Evolutionary conservation across 2,329 filamentous ascomycete genomes (phyloP).

Genomic region (Fusarium floridanum): DNA sequence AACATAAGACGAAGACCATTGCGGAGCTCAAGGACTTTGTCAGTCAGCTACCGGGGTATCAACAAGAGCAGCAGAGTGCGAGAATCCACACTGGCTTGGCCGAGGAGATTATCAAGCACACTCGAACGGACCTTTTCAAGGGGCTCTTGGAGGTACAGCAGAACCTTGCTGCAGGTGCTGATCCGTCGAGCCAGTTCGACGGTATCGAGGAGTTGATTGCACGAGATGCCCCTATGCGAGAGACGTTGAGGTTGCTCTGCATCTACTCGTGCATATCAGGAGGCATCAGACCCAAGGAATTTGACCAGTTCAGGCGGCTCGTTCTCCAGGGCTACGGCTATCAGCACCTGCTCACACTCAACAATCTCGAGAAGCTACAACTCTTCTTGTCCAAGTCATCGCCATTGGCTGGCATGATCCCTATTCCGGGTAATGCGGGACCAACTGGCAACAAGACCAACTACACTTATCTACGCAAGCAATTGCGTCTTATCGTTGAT

Average conservation of each 20-base stretch:
- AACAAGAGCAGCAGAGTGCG: conserved; percentile 93
- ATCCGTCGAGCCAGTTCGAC: conserved; percentile 90
- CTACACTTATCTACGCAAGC: conserved; percentile 88
- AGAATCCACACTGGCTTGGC: conserved; percentile 92
- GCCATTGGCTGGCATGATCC: conserved; percentile 84
- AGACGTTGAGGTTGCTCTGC: conserved; percentile 86
- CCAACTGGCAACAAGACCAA: conserved; percentile 82
- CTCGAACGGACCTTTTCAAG: conserved; percentile 88
- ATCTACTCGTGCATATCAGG: conserved; percentile 92
- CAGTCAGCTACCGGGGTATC: conserved; percentile 90
- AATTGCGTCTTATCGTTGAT: conserved; percentile 90
- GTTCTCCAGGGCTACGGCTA: conserved; percentile 95
- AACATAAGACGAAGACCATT: conserved; percentile 87
- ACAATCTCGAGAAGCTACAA: conserved; percentile 89
- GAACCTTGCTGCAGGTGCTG: conserved; percentile 90
- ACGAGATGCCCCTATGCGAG: conserved; percentile 82
- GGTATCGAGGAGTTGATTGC: conserved; percentile 95
- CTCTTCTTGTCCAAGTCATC: conserved; percentile 84
- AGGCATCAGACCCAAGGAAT: conserved; percentile 88
- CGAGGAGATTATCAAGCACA: conserved; percentile 95
- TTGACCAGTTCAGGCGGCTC: conserved; percentile 89
- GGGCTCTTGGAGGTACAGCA: conserved; percentile 94
- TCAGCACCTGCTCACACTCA: conserved; percentile 91
- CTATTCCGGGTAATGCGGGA: conserved; percentile 71
- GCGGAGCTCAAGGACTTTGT: conserved; percentile 95